Evolutionary conservation across 805 yeast genomes (phyloP).

Genomic region (Lipomyces japonicus): DNA sequence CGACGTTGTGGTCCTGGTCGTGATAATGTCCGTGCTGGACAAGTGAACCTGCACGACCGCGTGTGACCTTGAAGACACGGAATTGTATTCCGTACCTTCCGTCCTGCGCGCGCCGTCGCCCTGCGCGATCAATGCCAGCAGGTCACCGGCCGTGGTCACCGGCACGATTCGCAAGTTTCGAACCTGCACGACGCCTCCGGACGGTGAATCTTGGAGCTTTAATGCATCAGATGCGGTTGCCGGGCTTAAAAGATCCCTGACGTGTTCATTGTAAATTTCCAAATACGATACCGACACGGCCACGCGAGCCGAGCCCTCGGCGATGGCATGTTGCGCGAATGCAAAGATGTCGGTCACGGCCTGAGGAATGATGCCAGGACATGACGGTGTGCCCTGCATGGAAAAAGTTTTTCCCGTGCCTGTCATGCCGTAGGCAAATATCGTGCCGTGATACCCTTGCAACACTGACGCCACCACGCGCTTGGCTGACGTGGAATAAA

Average conservation of each 20-base stretch:
- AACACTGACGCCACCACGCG: slow-evolving; percentile 53
- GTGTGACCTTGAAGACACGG: slow-evolving; percentile 86
- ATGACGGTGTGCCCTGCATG: slow-evolving; percentile 65
- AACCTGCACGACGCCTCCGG: slow-evolving; percentile 61
- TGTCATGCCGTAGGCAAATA: slow-evolving; percentile 93
- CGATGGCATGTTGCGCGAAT: slow-evolving; percentile 38
- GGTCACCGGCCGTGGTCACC: slow-evolving; percentile 56
- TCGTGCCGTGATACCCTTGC: slow-evolving; percentile 68
- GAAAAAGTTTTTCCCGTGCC: slow-evolving; percentile 89
- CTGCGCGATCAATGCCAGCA: slow-evolving; percentile 53
- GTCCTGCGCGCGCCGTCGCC: slow-evolving; percentile 79
- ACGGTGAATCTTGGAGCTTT: slow-evolving; percentile 72
- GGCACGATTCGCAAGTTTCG: slow-evolving; percentile 64
- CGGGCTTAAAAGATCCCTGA: slow-evolving; percentile 66
- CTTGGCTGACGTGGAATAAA: slow-evolving; percentile 56
- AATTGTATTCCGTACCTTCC: slow-evolving; percentile 84
- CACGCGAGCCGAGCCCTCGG: slow-evolving; percentile 24
- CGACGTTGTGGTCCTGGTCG: slow-evolving; percentile 31
- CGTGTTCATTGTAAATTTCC: slow-evolving; percentile 83
- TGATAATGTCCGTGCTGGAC: slow-evolving; percentile 33
- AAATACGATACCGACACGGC: slow-evolving; percentile 64
- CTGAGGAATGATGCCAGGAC: slow-evolving; percentile 68
- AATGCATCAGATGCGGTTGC: slow-evolving; percentile 49
- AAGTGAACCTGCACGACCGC: slow-evolving; percentile 75
- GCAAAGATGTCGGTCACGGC: slow-evolving; percentile 61